Evolutionary conservation across 2,329 filamentous ascomycete species (phyloP).

Genomic region (Paecilomyces dactylethromorphus): DNA sequence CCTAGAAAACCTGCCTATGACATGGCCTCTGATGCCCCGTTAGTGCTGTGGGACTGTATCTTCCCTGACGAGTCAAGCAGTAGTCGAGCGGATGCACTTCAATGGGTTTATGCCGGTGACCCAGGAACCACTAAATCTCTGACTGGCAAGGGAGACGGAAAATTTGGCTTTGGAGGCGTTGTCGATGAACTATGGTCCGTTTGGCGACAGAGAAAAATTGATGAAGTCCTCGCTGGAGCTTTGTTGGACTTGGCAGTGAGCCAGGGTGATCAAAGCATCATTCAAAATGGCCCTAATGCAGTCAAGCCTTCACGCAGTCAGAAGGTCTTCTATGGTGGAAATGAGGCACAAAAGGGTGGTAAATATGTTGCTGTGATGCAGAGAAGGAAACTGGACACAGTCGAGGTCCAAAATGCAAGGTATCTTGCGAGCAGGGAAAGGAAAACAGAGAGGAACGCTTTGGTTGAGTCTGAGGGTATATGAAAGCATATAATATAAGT

Average conservation of each 20-base stretch:
- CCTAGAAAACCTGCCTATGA: slow-evolving; percentile 78
- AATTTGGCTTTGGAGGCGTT: slow-evolving; percentile 60
- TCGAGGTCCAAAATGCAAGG: slow-evolving; percentile 57
- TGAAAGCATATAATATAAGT: slow-evolving; percentile 2
- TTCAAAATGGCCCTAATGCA: slow-evolving; percentile 14
- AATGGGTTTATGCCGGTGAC: slow-evolving; percentile 77
- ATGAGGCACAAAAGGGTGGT: slow-evolving; percentile 48
- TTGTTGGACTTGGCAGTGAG: slow-evolving; percentile 59
- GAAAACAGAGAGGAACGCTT: slow-evolving; percentile 23
- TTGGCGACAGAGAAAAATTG: slow-evolving; percentile 82
- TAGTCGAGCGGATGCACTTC: slow-evolving; percentile 53
- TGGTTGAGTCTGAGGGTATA: slow-evolving; percentile 18
- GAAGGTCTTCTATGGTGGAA: slow-evolving; percentile 54
- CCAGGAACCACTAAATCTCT: slow-evolving; percentile 36
- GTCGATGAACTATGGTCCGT: slow-evolving; percentile 72
- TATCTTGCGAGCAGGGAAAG: slow-evolving; percentile 49
- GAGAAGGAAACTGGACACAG: slow-evolving; percentile 49
- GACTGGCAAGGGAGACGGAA: slow-evolving; percentile 46
- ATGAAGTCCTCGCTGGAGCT: slow-evolving; percentile 73
- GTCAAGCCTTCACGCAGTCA: slow-evolving; percentile 34
- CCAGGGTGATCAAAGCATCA: slow-evolving; percentile 29
- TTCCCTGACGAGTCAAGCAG: slow-evolving; percentile 58
- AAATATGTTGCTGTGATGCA: slow-evolving; percentile 53
- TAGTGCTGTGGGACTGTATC: slow-evolving; percentile 94
- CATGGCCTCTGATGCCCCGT: slow-evolving; percentile 82